phyloP scores from a whole-genome alignment of 2,329 filamentous ascomycete species.

The Parascedosporium putredinis region DNA sequence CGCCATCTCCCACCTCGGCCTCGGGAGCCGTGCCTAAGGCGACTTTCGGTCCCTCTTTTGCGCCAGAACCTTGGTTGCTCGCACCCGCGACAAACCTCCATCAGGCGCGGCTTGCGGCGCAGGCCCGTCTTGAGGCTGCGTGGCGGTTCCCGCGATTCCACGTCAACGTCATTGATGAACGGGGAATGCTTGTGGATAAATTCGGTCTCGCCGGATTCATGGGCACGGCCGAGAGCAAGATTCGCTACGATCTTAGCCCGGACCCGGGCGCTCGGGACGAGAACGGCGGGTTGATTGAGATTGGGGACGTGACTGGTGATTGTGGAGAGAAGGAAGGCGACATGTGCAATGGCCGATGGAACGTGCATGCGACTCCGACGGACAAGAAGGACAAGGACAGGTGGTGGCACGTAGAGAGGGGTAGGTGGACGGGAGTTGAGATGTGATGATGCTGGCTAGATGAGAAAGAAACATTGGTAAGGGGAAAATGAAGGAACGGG shows the following conservation, averaged over 20 bases:
- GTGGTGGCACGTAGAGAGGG: constrained; percentile 41
- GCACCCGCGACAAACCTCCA: constrained; percentile 33
- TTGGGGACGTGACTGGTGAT: constrained; percentile 38
- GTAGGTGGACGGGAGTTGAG: constrained; percentile 27
- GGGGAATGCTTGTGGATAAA: constrained; percentile 38
- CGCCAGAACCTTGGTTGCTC: constrained; percentile 12
- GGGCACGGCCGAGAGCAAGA: constrained; percentile 46
- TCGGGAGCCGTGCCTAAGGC: constrained; percentile 12
- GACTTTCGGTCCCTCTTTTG: constrained; percentile 19
- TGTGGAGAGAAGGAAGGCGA: constrained; percentile 28
- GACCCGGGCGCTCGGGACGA: constrained; percentile 47
- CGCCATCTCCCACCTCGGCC: constrained; percentile 4
- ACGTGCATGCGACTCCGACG: constrained; percentile 24
- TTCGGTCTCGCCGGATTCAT: constrained; percentile 51
- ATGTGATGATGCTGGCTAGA: constrained; percentile 1
- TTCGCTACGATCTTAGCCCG: constrained; percentile 50
- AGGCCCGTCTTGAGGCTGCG: constrained; percentile 52
- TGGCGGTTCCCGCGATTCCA: constrained; percentile 42
- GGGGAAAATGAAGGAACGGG: background rate
- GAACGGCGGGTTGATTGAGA: constrained; percentile 42
- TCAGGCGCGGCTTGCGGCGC: constrained; percentile 50
- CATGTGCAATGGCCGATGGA: constrained; percentile 38
- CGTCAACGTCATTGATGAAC: constrained; percentile 46
- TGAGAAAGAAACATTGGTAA: background rate
- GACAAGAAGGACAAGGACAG: constrained; percentile 33